Evolutionary conservation across 1,284 basidiomycete species (phyloP).

Genomic region (Rhodotorula mucilaginosa): DNA sequence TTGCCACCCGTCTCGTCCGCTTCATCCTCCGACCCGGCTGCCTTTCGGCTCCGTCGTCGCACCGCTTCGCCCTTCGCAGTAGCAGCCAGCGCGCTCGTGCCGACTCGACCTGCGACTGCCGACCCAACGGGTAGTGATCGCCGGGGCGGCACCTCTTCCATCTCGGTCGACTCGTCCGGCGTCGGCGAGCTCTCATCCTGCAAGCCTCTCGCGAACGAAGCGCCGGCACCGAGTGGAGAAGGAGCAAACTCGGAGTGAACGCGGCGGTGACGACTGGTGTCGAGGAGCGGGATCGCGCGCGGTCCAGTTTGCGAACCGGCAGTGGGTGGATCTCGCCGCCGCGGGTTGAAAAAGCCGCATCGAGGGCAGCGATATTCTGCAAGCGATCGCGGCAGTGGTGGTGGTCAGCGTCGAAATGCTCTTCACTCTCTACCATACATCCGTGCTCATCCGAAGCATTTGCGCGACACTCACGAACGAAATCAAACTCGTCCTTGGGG

Average conservation of each 20-base stretch:
- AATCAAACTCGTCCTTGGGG: slow-evolving; percentile 81
- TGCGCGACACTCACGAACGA: slow-evolving; percentile 74
- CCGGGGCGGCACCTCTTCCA: not conserved
- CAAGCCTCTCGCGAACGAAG: not conserved
- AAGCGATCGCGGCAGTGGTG: not conserved
- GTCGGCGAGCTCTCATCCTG: not conserved
- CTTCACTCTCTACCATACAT: too few species aligned
- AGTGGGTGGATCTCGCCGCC: slow-evolving; percentile 49
- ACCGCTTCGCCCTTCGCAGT: not conserved
- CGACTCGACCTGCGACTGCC: not conserved
- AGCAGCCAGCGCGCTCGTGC: not conserved
- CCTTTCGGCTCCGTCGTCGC: not conserved
- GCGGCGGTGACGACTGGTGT: slow-evolving; percentile 11
- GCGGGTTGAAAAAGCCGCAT: slow-evolving; percentile 69
- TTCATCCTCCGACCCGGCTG: not conserved
- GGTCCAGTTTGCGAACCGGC: not conserved
- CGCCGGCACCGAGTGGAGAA: slow-evolving; percentile 5
- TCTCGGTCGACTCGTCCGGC: not conserved
- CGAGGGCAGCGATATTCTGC: slow-evolving; percentile 72
- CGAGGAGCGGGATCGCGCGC: not conserved
- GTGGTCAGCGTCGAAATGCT: too few species aligned
- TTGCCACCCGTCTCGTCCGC: too few species aligned
- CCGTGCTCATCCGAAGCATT: too few species aligned
- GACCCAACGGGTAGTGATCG: not conserved
- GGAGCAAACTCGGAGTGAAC: slow-evolving; percentile 29